phyloP scores from a whole-genome alignment of 257 asterid genomes.

The Solanum phureja region DNA sequence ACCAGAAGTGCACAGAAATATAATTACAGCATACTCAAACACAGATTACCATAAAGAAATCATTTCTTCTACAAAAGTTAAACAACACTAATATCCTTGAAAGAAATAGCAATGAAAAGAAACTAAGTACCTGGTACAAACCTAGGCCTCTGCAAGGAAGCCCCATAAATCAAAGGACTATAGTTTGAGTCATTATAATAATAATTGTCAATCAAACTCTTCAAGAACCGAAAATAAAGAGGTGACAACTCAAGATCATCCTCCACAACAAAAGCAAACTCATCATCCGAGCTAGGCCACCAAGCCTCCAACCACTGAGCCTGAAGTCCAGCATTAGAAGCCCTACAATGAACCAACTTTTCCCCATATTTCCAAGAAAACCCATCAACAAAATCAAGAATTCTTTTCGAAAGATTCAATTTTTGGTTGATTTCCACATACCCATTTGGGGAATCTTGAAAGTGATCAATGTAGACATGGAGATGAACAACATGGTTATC shows the following conservation, averaged over 20 bases:
- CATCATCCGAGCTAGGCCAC: conserved; percentile 63
- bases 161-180: conserved; percentile 65
- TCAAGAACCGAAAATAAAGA: conserved; percentile 68
- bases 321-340: conserved; percentile 51
- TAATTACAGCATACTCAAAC: not conserved
- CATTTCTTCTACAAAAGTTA: not conserved
- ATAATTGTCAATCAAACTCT: conserved; percentile 50
- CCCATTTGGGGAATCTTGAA: conserved; percentile 25
- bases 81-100: not conserved
- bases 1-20: not conserved
- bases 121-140: conserved; percentile 65
- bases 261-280: conserved; percentile 86
- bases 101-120: not conserved
- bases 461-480: conserved; percentile 74
- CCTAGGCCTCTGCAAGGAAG: conserved; percentile 77
- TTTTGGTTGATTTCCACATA: conserved; percentile 32
- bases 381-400: conserved; percentile 63
- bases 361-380: conserved; percentile 71
- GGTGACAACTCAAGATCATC: conserved; percentile 95
- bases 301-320: conserved; percentile 69
- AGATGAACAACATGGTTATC: conserved; percentile 52
- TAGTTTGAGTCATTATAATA: conserved; percentile 51
- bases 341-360: conserved; percentile 51
- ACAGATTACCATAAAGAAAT: not conserved
- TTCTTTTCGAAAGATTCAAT: conserved; percentile 38